Evolutionary conservation across 2,329 filamentous ascomycete genomes (phyloP), one percentile per base, ranked within the genome.

Genomic region (Penicillium olsonii): DNA sequence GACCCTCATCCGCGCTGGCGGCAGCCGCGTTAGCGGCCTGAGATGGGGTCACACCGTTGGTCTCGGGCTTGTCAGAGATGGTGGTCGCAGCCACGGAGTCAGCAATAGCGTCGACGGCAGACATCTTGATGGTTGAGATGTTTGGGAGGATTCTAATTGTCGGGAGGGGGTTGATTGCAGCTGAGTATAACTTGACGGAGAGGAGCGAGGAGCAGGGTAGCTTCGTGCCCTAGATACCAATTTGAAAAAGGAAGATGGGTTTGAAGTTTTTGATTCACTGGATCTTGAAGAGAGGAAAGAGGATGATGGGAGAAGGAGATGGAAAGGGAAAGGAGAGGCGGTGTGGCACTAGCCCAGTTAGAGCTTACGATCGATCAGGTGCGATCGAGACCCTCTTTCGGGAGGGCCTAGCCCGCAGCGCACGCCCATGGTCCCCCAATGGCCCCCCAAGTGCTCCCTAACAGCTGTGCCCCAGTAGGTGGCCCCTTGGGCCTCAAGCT

Each of bases 1-100:
- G 90, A 77, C 94, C 92, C 84, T 99, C 94, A 78, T 92, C 92
- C 77, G 94, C 94, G 81, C 91, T 96, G 79, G 91, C 90, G 76
- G 94, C 87, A 72, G 94, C 91, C 75, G 92, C 91, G 76, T 96
- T 91, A 73, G 90, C 60, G 33, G 65, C 87, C 78, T 88, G 83
- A 68, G 87, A 81, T 69, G 83, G 79, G 77, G 85, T 83, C 68
- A 79, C 72, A 63, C 79, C 80, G 70, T 76, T 79, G 63, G 69
- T 69, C 33, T 46, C 47, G 42, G 54, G 43, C 61, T 76, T 63
- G 71, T 85, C 80, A 71, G 79, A 78, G 74, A 87, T 74, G 72
- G 79, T 78, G 75, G 82, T 80, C 74, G 81, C 82, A 75, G 84
- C 82, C 81, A 87, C 75, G 81, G 79, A 79, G 68, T 84, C 78